Conservation (phyloP, 768 basidiomycete species). For the Lepiota venenata region DNA sequence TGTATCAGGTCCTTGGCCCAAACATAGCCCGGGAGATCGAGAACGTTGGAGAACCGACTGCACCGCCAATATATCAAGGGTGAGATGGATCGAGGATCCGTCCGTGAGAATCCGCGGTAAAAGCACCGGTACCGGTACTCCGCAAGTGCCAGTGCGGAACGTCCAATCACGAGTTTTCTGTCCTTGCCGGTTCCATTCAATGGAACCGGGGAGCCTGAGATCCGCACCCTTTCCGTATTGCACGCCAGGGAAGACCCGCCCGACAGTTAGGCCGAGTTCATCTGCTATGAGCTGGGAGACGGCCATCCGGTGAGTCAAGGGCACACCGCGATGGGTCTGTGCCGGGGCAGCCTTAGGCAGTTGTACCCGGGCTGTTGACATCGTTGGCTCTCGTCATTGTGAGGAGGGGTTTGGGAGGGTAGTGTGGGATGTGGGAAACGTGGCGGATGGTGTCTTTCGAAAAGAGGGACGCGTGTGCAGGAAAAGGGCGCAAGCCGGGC, state of each 20-base stretch:
- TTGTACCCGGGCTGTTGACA: slow-evolving; percentile 16
- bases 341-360: slow-evolving; percentile 32
- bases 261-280: slow-evolving; percentile 63
- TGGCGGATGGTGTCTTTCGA: too few relatives aligned
- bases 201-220: slow-evolving; percentile 82
- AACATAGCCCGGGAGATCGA: slow-evolving; percentile 83
- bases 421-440: too few relatives aligned
- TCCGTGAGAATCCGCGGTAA: slow-evolving; percentile 72
- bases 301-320: slow-evolving; percentile 75
- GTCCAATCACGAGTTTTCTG: slow-evolving; percentile 84
- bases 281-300: slow-evolving; percentile 73
- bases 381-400: not conserved
- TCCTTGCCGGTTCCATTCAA: slow-evolving; percentile 71
- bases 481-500: too few relatives aligned
- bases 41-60: slow-evolving; percentile 90
- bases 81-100: slow-evolving; percentile 91
- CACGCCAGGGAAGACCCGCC: slow-evolving; percentile 80
- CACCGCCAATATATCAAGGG: slow-evolving; percentile 94
- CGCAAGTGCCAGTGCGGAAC: slow-evolving; percentile 95
- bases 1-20: slow-evolving; percentile 86
- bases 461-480: too few relatives aligned
- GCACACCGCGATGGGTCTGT: slow-evolving; percentile 65
- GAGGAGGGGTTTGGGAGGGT: too few relatives aligned
- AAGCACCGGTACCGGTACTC: slow-evolving; percentile 98
- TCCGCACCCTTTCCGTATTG: slow-evolving; percentile 93